Evolutionary conservation across 495 filamentous ascomycete species (phyloP), one percentile per base, ranked within the genome.

Genomic region (Xanthoparmelia taractica): DNA sequence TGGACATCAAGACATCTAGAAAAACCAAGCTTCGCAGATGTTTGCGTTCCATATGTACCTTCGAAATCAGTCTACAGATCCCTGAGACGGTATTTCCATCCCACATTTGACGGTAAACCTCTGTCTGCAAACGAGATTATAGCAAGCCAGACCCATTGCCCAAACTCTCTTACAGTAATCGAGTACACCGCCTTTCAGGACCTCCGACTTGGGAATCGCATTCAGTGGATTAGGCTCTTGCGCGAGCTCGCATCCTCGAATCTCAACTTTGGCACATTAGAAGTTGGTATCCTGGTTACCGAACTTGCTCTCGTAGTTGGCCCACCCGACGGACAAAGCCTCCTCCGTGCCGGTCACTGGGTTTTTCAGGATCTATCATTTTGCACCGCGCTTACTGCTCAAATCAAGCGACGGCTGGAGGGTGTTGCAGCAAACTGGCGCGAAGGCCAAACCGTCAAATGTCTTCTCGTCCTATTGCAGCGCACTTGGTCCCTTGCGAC

Each of bases 81-180:
- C 8, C 36, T 61, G 10, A 55, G 76, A 27, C 34, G 56, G 12
- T 69, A 61, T 15, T 20, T 61, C 0, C 25, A 72, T 48, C 65
- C 66, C 23, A 48, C 66, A 12, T 63, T 64, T n/a, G 65, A 63
- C 2, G 36, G 65, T 0, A 68, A 77, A 27, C 78, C 77, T 10
- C 81, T 76, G 29, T 79, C 80, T 11, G 84, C 79, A 34, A 81
- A 85, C 70, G 72, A 84, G 58, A 69, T 81, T 5, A 74, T 87
- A 38, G 84, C 82, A 1, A 80, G 73, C 33, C 79, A 84, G 57
- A 75, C 68, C 0, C 70, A 72, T 29, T 83, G 81, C 58, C 81
- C 83, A 1, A 41, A 69, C 7, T 69, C 72, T 5, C 58, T 84
- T 23, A 77, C 74, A 33, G 58, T 77, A 1, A 76, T 79, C 63